Evolutionary conservation across 495 filamentous ascomycete genomes (phyloP).

Genomic region (Podospora appendiculata): DNA sequence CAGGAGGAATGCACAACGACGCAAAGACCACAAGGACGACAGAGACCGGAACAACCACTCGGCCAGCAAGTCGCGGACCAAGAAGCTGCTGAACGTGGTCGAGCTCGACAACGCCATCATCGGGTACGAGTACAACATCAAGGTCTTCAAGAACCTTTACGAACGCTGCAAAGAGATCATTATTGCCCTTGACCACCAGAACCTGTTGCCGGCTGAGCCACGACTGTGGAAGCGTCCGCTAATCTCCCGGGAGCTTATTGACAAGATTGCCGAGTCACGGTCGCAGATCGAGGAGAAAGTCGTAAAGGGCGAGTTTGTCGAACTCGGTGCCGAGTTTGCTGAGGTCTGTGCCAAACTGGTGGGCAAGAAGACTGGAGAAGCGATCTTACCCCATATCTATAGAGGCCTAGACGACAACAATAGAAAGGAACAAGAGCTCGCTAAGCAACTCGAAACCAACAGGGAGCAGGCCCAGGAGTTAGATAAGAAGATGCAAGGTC

Average conservation of each 20-base stretch:
- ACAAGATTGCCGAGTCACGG: conserved; percentile 1
- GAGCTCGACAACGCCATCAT: conserved; percentile 5
- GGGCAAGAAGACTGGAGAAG: neutral
- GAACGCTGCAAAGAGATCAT: neutral
- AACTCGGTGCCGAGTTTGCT: conserved; percentile 2
- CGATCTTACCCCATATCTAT: too few relatives aligned
- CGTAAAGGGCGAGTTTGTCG: neutral
- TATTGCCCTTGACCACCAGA: neutral
- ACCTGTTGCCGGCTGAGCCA: neutral
- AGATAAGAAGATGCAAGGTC: too few relatives aligned
- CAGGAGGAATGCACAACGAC: neutral
- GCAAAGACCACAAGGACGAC: neutral
- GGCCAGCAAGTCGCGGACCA: neutral
- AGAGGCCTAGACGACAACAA: neutral
- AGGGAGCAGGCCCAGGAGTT: too few relatives aligned
- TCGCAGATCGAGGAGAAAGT: neutral
- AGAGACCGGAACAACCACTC: conserved; percentile 3
- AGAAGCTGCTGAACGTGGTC: conserved; percentile 2
- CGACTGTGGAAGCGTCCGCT: neutral
- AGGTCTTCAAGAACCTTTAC: neutral
- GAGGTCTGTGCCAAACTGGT: neutral
- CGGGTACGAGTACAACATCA: neutral
- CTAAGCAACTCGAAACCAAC: too few relatives aligned
- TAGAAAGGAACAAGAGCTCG: too few relatives aligned
- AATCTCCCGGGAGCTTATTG: neutral